phyloP scores from a whole-genome alignment of 1,284 basidiomycete genomes.

The Cutaneotrichosporon sp. region DNA sequence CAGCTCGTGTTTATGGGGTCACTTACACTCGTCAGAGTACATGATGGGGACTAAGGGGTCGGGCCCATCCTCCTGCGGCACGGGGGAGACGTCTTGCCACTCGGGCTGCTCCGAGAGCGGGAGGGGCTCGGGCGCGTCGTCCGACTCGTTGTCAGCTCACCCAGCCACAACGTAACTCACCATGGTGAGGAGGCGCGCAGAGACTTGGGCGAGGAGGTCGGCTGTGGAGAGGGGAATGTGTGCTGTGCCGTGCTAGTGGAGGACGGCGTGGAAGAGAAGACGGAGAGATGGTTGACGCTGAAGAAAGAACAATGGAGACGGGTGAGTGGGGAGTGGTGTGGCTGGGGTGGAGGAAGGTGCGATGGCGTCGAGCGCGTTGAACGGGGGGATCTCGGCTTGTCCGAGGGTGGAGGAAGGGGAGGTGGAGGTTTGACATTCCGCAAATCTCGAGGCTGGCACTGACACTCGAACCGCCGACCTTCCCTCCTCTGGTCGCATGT shows the following conservation, averaged over 20 bases:
- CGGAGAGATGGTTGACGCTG: neutral
- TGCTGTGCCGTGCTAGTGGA: neutral
- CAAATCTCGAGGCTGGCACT: neutral
- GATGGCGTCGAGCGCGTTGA: neutral
- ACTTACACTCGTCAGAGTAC: constrained; percentile 81
- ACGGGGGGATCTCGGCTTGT: neutral
- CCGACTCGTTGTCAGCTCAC: neutral
- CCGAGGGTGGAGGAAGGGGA: neutral
- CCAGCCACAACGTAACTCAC: neutral
- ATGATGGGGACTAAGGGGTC: constrained; percentile 84
- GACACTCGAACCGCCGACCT: neutral
- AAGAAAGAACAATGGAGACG: constrained; percentile 1
- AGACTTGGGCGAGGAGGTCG: neutral
- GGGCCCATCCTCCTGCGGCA: constrained; percentile 74
- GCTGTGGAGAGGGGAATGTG: constrained; percentile 1
- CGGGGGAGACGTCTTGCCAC: constrained; percentile 76
- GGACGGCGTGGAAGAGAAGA: neutral
- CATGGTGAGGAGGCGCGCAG: neutral
- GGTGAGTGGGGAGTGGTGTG: too few species aligned
- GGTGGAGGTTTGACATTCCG: neutral
- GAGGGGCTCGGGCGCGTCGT: constrained; percentile 30
- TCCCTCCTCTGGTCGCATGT: too few species aligned
- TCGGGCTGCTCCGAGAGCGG: constrained; percentile 67
- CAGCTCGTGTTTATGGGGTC: neutral
- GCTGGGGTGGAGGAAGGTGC: neutral